Evolutionary conservation across 495 filamentous ascomycete genomes (phyloP), one percentile per base, ranked within the genome.

Genomic region (Pyrenopolyporus hunteri): DNA sequence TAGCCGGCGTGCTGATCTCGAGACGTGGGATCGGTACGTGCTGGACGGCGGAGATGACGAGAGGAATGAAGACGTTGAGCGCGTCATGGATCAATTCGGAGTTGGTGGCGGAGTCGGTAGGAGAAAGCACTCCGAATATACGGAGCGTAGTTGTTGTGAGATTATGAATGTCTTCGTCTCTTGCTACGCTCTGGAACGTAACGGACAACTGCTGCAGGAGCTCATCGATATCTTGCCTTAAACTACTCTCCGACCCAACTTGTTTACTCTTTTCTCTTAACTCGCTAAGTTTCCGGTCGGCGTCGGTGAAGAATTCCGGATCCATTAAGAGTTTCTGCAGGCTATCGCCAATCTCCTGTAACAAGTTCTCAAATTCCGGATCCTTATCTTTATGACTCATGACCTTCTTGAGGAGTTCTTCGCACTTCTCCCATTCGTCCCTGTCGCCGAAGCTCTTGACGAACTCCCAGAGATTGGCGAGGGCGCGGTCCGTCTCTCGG

Each of bases 11-110:
- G 1, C 90, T 87, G 5, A 97, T 75, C 64, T 96, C 93, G 29
- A 97, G 76, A 3, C 93, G 85, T 0, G 92, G 91, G 29, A 98
- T 93, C 0, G 93, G 93, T 13, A 97, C 78, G 74, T 91, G 91
- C 70, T 95, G 90, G 52, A 97, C 79, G 7, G 81, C 82, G 61
- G 88, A 78, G 60, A 97, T 84, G 32, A 91, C 66, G 17, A 91
- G 76, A 1, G 93, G 93, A 26, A 96, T 76, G 72, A 97, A 90
- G 14, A 93, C 83, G 46, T 92, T 86, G 46, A 88, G 74, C 9
- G 84, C 67, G 67, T 98, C 93, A 0, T 83, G 74, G n/a, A 92
- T 73, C 0, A 98, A 80, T 16, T 90, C 87, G 0, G 78, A 72
- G 68, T 90, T 92, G 35, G 83, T 77, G 19, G 80, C 71, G 0